These are phyloP conservation scores for Pseudognaphalium luteoalbum DNA, from an alignment of 129 eudicot species.

Conservation along the genomic window DNA sequence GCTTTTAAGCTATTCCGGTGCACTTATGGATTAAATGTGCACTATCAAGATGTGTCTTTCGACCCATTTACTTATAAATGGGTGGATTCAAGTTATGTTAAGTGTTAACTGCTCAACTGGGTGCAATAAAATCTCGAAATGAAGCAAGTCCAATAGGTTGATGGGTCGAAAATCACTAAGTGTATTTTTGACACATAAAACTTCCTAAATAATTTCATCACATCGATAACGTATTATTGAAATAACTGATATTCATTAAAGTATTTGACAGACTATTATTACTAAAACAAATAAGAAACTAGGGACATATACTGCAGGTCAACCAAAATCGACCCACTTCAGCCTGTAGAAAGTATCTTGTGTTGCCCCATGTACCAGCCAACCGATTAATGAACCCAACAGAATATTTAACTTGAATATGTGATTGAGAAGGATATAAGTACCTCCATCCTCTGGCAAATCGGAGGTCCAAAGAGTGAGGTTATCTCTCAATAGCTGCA, in stretches of 20 bases:
- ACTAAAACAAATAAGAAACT: too few relatives aligned
- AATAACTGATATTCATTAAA: not conserved
- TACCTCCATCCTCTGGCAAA: conserved; percentile 97
- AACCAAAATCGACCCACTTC: not conserved
- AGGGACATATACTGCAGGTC: not conserved
- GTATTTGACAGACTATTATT: too few relatives aligned
- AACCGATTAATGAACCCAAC: not conserved
- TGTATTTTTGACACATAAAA: too few relatives aligned
- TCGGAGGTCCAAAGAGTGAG: conserved; percentile 99
- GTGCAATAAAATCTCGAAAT: too few relatives aligned
- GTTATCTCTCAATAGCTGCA: conserved; percentile 97
- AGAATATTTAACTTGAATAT: not conserved
- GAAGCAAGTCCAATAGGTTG: too few relatives aligned
- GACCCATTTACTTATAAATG: too few relatives aligned
- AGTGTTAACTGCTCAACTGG: too few relatives aligned
- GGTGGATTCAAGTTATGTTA: too few relatives aligned
- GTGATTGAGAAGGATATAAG: not conserved
- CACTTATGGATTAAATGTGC: not conserved
- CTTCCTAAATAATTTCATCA: too few relatives aligned
- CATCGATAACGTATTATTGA: not conserved
- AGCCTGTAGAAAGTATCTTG: not conserved
- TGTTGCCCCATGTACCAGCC: not conserved
- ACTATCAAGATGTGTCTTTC: not conserved
- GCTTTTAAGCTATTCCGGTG: not conserved
- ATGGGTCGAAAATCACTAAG: too few relatives aligned